Evolutionary conservation across 2,329 filamentous ascomycete species (phyloP).

Genomic region (Colletotrichum agaves): DNA sequence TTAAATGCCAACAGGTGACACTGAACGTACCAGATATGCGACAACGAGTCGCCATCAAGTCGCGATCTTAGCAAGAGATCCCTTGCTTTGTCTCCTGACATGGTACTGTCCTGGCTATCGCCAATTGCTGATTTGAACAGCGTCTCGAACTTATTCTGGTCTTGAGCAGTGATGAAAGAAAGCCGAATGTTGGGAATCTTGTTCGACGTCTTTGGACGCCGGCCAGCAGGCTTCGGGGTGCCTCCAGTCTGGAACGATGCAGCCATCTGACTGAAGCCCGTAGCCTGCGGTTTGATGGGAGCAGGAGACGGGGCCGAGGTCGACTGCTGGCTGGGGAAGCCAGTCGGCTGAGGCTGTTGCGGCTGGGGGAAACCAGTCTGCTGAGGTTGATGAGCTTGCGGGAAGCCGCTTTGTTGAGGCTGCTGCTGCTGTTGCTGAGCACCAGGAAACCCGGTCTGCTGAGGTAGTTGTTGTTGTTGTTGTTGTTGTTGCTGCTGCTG

Average conservation of each 20-base stretch:
- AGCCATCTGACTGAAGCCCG: slow-evolving; percentile 74
- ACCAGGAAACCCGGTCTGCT: slow-evolving; percentile 57
- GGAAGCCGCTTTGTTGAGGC: slow-evolving; percentile 56
- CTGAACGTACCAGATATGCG: slow-evolving; percentile 83
- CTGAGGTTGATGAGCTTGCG: slow-evolving; percentile 53
- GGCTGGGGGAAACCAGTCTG: slow-evolving; percentile 57
- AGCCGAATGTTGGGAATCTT: slow-evolving; percentile 95
- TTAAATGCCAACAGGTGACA: slow-evolving; percentile 63
- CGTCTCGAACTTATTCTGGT: slow-evolving; percentile 97
- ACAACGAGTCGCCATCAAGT: slow-evolving; percentile 85
- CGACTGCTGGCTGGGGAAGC: slow-evolving; percentile 61
- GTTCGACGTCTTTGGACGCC: slow-evolving; percentile 64
- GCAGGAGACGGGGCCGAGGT: slow-evolving; percentile 61
- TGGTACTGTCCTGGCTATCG: slow-evolving; percentile 77
- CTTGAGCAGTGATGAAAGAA: slow-evolving; percentile 94
- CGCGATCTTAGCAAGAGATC: slow-evolving; percentile 90
- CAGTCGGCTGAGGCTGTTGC: slow-evolving; percentile 53
- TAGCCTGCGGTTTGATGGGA: slow-evolving; percentile 73
- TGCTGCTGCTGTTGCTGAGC: slow-evolving; percentile 61
- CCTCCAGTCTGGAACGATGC: slow-evolving; percentile 70
- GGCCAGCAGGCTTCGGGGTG: slow-evolving; percentile 56
- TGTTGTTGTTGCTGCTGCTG: slow-evolving; percentile 60
- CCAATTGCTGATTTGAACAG: slow-evolving; percentile 96
- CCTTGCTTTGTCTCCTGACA: slow-evolving; percentile 92
- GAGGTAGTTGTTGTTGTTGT: slow-evolving; percentile 50